A percentile compares a stretch with the other conserved stretches of the same genome.
Conservation (phyloP, 192 early-diverging fungal genomes). For the Fimicolochytrium jonesii region DNA sequence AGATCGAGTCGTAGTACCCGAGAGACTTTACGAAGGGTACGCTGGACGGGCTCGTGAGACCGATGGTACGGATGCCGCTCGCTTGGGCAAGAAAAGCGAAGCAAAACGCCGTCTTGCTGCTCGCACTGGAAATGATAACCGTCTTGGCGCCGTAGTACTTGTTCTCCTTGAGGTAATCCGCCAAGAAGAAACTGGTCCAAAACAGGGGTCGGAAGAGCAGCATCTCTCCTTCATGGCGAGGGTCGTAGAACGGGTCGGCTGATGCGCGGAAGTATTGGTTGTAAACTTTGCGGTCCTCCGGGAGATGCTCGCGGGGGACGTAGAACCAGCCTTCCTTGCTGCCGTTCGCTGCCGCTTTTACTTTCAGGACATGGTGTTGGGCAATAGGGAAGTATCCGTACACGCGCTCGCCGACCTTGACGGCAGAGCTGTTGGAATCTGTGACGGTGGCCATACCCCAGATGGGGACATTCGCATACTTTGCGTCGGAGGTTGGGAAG, state of each 20-base stretch:
- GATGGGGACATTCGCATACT: constrained; percentile 27
- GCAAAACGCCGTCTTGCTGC: constrained; percentile 41
- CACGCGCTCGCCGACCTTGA: constrained; percentile 31
- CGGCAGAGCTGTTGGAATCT: background rate
- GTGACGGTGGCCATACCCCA: constrained; percentile 39
- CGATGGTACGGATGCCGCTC: constrained; percentile 21
- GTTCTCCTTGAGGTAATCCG: constrained; percentile 29
- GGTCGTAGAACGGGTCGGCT: constrained; percentile 26
- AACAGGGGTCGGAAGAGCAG: constrained; percentile 40
- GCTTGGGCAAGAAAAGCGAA: constrained; percentile 28
- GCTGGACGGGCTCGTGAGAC: constrained; percentile 31
- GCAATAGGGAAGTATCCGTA: constrained; percentile 42
- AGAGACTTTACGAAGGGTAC: constrained; percentile 24
- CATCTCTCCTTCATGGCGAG: constrained; percentile 28
- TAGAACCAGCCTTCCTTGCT: constrained; percentile 16
- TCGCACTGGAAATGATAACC: constrained; percentile 34
- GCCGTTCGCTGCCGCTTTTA: background rate
- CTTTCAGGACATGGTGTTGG: background rate
- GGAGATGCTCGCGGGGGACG: constrained; percentile 33
- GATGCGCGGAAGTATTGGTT: constrained; percentile 24
- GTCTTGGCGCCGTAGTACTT: constrained; percentile 26
- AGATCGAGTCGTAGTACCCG: constrained; percentile 33
- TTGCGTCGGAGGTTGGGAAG: constrained; percentile 21
- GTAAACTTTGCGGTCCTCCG: constrained; percentile 34
- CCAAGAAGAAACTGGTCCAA: constrained; percentile 36